A percentile compares a stretch with the other conserved stretches of the same genome.
phyloP scores from a whole-genome alignment of 768 basidiomycete genomes.

The Boletus pseudopeckii region DNA sequence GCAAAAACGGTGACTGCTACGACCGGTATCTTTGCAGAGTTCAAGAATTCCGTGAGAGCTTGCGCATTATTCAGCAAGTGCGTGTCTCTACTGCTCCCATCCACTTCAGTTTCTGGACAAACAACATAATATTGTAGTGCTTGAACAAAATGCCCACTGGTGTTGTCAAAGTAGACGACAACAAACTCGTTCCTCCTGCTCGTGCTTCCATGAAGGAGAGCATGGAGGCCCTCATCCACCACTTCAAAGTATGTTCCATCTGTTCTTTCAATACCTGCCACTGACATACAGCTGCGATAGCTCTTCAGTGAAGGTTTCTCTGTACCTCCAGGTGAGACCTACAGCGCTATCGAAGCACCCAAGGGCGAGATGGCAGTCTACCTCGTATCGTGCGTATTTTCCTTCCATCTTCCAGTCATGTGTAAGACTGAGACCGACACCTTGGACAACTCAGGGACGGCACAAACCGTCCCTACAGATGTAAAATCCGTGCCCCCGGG shows the following conservation, averaged over 20 bases:
- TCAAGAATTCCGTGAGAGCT: slow-evolving; percentile 95
- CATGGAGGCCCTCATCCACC: slow-evolving; percentile 97
- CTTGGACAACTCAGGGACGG: slow-evolving; percentile 60
- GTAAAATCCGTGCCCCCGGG: slow-evolving; percentile 95
- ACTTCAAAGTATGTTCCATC: slow-evolving; percentile 73
- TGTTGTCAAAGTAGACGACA: slow-evolving; percentile 91
- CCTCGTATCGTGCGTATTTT: slow-evolving; percentile 76
- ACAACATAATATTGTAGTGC: slow-evolving; percentile 50
- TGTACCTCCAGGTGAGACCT: slow-evolving; percentile 94
- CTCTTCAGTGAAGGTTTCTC: slow-evolving; percentile 96
- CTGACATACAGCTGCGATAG: slow-evolving; percentile 36
- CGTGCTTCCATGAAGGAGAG: slow-evolving; percentile 99
- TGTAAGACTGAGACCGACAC: background rate
- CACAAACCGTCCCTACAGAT: slow-evolving; percentile 92
- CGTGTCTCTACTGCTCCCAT: slow-evolving; percentile 4
- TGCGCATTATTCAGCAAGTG: slow-evolving; percentile 82
- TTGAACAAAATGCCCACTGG: slow-evolving; percentile 97
- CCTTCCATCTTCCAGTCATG: background rate
- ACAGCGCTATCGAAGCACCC: slow-evolving; percentile 95
- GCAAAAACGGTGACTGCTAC: slow-evolving; percentile 96
- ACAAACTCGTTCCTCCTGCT: slow-evolving; percentile 95
- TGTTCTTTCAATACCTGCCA: background rate
- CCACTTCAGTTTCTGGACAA: background rate
- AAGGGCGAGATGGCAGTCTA: slow-evolving; percentile 99
- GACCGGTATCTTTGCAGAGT: slow-evolving; percentile 97